Evolutionary conservation across 176 grass and related monocot genomes (phyloP), one percentile per base, ranked within the genome.

Genomic region (Cenchrus americanus): DNA sequence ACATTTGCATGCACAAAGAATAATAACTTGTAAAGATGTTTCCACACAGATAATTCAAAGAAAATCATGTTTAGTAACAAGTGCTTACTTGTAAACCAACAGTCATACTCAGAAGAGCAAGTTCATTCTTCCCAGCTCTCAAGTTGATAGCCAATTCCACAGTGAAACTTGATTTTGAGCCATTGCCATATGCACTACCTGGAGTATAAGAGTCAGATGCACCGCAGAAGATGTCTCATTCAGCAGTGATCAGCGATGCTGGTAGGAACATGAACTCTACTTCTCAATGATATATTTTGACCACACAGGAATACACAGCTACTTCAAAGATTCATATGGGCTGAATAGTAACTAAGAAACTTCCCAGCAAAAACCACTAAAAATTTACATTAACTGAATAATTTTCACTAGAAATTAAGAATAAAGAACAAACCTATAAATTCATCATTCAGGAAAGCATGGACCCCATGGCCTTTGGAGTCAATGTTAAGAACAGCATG

Each of bases 81-180:
- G 71, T 73, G 46, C 93, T 91, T 94, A 99, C 96, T 89, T 90
- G 89, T 79, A 99, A 92, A 62, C 96, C 96, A 78, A 96, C 85
- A 51, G 96, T 96, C 96, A 99, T 94, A 80, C 96, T 90, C 18
- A 99, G 73, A 27, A 99, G 78, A 62, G 96, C 87, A 72, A 99
- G 88, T 51, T 96, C 88, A 71, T 99, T 99, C 63, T 84, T 89
- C 47, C 93, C 96, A 34, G 89, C 24, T 72, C 77, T 92, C 73
- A 99, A 69, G 41, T 87, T 88, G 52, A 96, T 62, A 32, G 91
- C 81, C 52, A 87, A 80, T 75, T 84, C 41, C 85, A 86, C 65
- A 57, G 21, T 89, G 87, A 99, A 96, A 81, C 79, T 92, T 80
- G 87, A 85, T 37, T 93, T 37, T 59, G 89, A 87, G 18, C 89